A percentile compares a stretch with the other conserved stretches of the same genome.
Evolutionary conservation across 2,329 filamentous ascomycete genomes (phyloP).

Genomic region (Stagonosporopsis rhizophila): DNA sequence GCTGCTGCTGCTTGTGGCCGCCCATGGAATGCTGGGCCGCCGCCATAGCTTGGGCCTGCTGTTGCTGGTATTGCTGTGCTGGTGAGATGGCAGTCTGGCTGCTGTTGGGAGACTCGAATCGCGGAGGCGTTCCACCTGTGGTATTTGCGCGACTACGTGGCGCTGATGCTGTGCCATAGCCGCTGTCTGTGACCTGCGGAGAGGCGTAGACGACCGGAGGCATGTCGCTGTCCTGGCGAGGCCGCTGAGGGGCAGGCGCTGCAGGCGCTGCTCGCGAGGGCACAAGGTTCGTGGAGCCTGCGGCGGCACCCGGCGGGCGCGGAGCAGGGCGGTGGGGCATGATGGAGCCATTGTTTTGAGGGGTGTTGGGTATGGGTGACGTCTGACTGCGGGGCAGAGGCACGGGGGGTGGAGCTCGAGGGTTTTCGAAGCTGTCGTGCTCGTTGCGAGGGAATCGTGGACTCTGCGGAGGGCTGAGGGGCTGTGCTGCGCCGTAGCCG

Average conservation of each 20-base stretch:
- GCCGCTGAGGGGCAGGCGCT: constrained; percentile 52
- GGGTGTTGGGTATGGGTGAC: constrained; percentile 51
- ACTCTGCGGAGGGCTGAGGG: constrained; percentile 79
- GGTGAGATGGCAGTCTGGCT: constrained; percentile 46
- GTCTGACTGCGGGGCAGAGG: constrained; percentile 57
- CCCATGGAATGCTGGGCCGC: constrained; percentile 73
- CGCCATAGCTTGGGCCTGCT: constrained; percentile 79
- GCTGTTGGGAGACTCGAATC: constrained; percentile 56
- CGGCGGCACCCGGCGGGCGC: constrained; percentile 72
- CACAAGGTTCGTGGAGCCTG: constrained; percentile 54
- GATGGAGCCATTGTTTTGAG: constrained; percentile 58
- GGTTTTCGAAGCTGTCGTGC: constrained; percentile 96
- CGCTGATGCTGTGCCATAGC: constrained; percentile 44
- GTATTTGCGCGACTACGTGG: constrained; percentile 55
- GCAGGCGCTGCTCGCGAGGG: constrained; percentile 65
- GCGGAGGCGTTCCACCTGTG: constrained; percentile 47
- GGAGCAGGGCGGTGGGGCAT: constrained; percentile 86
- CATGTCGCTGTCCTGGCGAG: constrained; percentile 50
- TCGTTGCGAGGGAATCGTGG: constrained; percentile 88
- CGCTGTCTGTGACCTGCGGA: constrained; percentile 49
- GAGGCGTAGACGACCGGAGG: constrained; percentile 54
- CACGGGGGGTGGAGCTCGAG: constrained; percentile 88
- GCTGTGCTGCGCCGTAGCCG: constrained; percentile 53
- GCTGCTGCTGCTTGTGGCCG: constrained; percentile 37
- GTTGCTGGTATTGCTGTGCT: constrained; percentile 70